These are phyloP conservation scores for Serendipita sp. DNA, from an alignment of 1,284 basidiomycete genomes.

Conservation along the genomic window DNA sequence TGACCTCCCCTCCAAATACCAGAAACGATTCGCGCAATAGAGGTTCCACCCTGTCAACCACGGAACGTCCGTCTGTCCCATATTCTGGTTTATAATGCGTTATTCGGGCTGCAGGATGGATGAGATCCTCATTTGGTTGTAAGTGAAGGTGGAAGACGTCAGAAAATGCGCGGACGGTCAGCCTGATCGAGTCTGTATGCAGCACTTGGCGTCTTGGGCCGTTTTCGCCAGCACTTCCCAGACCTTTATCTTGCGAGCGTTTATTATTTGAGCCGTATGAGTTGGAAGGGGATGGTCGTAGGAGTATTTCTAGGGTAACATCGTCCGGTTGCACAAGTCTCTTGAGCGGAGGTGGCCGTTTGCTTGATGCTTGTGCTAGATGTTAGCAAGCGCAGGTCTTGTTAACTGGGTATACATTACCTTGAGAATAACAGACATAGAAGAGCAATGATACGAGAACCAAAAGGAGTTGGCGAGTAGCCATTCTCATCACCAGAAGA, in stretches of 20 bases:
- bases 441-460: not conserved
- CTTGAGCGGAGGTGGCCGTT: constrained; percentile 39
- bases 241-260: constrained; percentile 15
- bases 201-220: constrained; percentile 27
- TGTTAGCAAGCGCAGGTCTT: not conserved
- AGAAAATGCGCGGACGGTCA: constrained; percentile 48
- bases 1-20: constrained; percentile 57
- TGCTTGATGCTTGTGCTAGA: constrained; percentile 32
- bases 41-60: constrained; percentile 26
- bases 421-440: not conserved
- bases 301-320: constrained; percentile 50
- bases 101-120: constrained; percentile 63
- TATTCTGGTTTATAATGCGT: constrained; percentile 34
- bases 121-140: constrained; percentile 56
- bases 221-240: constrained; percentile 24
- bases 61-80: constrained; percentile 25
- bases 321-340: constrained; percentile 43
- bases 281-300: constrained; percentile 27
- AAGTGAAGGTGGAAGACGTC: constrained; percentile 54
- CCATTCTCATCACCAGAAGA: not conserved
- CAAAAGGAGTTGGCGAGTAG: not conserved
- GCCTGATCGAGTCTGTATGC: constrained; percentile 49
- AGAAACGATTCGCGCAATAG: constrained; percentile 32
- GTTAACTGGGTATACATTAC: not conserved
- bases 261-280: constrained; percentile 13